phyloP scores from a whole-genome alignment of 257 asterid genomes.

The Apocynum venetum region DNA sequence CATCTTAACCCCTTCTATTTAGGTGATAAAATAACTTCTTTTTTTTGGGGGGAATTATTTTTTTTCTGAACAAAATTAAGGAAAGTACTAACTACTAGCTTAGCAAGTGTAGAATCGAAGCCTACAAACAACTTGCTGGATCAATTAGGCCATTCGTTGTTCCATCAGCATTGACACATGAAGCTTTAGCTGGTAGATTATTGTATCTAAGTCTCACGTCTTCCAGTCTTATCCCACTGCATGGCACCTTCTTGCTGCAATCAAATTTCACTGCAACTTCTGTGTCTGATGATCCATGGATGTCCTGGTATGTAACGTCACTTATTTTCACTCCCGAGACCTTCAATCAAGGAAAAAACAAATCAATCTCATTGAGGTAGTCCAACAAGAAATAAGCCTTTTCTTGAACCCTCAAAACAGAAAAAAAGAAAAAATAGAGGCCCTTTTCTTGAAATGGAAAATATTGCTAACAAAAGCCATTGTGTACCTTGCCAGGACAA shows the following conservation, averaged over 20 bases:
- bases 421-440: too few relatives aligned
- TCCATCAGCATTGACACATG: conserved; percentile 51
- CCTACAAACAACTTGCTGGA: conserved; percentile 46
- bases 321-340: conserved; percentile 53
- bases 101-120: background rate
- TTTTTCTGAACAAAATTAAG: background rate
- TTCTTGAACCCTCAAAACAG: too few relatives aligned
- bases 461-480: too few relatives aligned
- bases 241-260: conserved; percentile 55
- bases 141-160: conserved; percentile 30
- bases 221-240: conserved; percentile 35
- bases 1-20: background rate
- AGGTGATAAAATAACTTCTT: too few relatives aligned
- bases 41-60: too few relatives aligned
- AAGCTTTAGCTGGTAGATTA: conserved; percentile 27
- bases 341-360: conserved; percentile 17
- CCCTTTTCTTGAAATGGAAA: background rate
- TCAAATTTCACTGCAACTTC: conserved; percentile 55
- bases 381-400: too few relatives aligned
- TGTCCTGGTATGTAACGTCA: conserved; percentile 42
- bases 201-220: conserved; percentile 39
- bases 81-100: too few relatives aligned
- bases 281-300: conserved; percentile 62
- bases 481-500: conserved; percentile 50
- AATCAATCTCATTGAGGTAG: background rate